Percentiles rank a stretch among this genome's conserved stretches.
phyloP scores from a whole-genome alignment of 2,329 filamentous ascomycete genomes.

The Tolypocladium cylindrosporum region DNA sequence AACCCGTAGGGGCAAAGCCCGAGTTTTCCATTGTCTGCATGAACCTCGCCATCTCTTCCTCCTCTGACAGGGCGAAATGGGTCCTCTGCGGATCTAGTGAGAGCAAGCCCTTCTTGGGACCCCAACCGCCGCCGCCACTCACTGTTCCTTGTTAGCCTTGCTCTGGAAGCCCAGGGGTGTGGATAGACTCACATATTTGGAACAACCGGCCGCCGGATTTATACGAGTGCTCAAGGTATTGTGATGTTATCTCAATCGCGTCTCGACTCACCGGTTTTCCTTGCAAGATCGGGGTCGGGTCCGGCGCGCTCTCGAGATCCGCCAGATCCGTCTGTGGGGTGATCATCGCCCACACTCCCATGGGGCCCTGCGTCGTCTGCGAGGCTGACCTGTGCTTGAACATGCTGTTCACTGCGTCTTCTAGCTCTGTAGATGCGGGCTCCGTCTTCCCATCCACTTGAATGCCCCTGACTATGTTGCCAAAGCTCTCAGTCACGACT shows the following conservation, averaged over 20 bases:
- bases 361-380: constrained; percentile 28
- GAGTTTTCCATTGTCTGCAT: constrained; percentile 34
- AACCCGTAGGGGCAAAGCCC: constrained; percentile 52
- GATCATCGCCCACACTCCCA: constrained; percentile 66
- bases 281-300: constrained; percentile 2
- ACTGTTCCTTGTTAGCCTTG: constrained; percentile 29
- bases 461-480: constrained; percentile 67
- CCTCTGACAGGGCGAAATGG: constrained; percentile 33
- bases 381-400: constrained; percentile 28
- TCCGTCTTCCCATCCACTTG: constrained; percentile 34
- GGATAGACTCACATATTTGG: constrained; percentile 19
- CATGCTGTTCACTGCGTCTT: constrained; percentile 50
- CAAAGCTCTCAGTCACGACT: constrained; percentile 54
- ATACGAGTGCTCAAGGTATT: constrained; percentile 23
- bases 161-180: neutral
- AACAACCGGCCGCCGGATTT: constrained; percentile 35
- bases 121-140: constrained; percentile 80
- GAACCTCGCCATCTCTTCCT: constrained; percentile 44
- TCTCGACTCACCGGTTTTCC: constrained; percentile 5
- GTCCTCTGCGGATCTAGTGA: constrained; percentile 63
- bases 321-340: constrained; percentile 29
- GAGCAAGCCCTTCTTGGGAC: constrained; percentile 65
- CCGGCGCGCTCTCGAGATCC: constrained; percentile 4
- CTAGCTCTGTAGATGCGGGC: constrained; percentile 64
- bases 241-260: constrained; percentile 13